These are phyloP conservation scores for Solanum arcanum DNA, from an alignment of 257 asterid genomes.

Conservation along the genomic window DNA sequence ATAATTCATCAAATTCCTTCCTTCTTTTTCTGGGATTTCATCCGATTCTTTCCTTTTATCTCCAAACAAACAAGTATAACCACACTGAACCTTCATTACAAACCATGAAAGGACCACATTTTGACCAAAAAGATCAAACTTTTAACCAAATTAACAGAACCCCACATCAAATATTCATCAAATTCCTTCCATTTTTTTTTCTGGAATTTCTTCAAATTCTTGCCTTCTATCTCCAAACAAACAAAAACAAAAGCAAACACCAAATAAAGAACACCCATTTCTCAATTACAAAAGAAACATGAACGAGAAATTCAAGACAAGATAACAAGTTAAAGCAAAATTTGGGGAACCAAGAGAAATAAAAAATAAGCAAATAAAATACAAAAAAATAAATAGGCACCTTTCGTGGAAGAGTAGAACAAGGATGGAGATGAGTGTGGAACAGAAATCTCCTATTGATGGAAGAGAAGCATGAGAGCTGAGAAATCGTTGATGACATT, in stretches of 20 bases:
- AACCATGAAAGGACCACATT: background rate
- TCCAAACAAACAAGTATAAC: background rate
- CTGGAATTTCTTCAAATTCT: background rate
- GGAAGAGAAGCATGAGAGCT: slow-evolving; percentile 19
- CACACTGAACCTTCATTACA: background rate
- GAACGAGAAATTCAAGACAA: background rate
- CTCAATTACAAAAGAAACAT: background rate
- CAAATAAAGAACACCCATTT: background rate
- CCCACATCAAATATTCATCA: background rate
- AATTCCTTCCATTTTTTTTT: background rate
- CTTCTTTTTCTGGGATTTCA: background rate
- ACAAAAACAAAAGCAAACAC: background rate
- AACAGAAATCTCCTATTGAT: background rate
- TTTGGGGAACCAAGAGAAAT: background rate
- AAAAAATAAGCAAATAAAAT: background rate
- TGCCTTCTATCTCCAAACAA: background rate
- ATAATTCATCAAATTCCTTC: background rate
- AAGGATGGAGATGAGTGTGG: slow-evolving; percentile 6
- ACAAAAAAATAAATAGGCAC: background rate
- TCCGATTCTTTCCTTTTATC: background rate
- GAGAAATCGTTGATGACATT: slow-evolving; percentile 22
- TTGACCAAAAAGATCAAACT: background rate
- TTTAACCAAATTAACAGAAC: background rate
- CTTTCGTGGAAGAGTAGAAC: slow-evolving; percentile 8
- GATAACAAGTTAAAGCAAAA: background rate